Evolutionary conservation across 345 rosid species (phyloP).

Genomic region (Citropsis articulata): DNA sequence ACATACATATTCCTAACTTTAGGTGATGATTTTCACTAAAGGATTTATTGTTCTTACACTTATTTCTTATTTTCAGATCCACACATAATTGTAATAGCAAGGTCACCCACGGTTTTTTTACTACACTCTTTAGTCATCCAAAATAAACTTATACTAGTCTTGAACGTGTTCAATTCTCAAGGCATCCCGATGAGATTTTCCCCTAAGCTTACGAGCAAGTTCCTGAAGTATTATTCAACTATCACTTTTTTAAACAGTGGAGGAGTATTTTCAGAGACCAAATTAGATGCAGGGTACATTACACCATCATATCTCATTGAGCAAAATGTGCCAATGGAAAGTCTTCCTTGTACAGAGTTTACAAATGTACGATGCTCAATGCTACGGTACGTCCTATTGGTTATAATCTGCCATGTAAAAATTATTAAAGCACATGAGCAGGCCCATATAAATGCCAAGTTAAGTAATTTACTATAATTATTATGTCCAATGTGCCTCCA

Average conservation of each 20-base stretch:
- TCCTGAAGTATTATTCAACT: slow-evolving; percentile 9
- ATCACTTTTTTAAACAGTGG: slow-evolving; percentile 23
- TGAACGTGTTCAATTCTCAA: slow-evolving; percentile 12
- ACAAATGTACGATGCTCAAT: too few relatives aligned
- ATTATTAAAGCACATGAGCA: not conserved
- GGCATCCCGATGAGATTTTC: slow-evolving; percentile 36
- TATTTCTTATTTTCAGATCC: too few relatives aligned
- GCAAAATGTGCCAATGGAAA: not conserved
- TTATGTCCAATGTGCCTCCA: slow-evolving; percentile 34
- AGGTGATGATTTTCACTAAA: too few relatives aligned
- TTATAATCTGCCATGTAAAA: slow-evolving; percentile 19
- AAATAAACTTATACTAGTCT: too few relatives aligned
- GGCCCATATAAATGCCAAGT: not conserved
- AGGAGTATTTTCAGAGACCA: slow-evolving; percentile 26
- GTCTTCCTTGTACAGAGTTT: too few relatives aligned
- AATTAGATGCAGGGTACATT: slow-evolving; percentile 41
- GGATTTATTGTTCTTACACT: too few relatives aligned
- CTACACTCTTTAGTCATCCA: too few relatives aligned
- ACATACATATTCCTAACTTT: too few relatives aligned
- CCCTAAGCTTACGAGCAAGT: slow-evolving; percentile 33
- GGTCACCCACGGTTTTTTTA: too few relatives aligned
- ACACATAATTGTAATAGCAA: too few relatives aligned
- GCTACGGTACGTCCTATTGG: too few relatives aligned
- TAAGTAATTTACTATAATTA: not conserved
- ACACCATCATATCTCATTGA: slow-evolving; percentile 36